Base-by-base conservation (phyloP, 2,329 filamentous ascomycete genomes). In the Penicillium verrucosum region DNA sequence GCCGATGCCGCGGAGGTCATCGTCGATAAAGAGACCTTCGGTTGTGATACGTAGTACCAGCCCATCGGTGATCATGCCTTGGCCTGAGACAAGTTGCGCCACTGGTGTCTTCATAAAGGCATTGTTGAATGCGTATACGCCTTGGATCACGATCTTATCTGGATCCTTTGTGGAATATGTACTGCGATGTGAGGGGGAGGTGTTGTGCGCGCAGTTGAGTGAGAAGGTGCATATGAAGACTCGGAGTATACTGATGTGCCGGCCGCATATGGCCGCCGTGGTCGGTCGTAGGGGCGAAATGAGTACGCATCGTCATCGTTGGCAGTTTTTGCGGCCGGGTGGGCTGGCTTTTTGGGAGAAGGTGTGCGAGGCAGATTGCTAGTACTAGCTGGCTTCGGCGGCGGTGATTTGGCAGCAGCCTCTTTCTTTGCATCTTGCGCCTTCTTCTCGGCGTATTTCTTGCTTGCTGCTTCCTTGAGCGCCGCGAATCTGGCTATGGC, bases 11-110 rank as follows among this genome's bases (percentile, higher is more conserved):
- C 92, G 87, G 51, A 97, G 85, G 73, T 97, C 94, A 73, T 99
- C 94, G 72, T 99, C 94, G 70, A 99, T 94, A 76, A 97, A 97
- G 52, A 97, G 82, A 18, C 94, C 94, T 73, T 96, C 93, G 1
- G 91, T 96, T 11, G 90, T 93, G 69, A 97, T 94, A 50, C 90
- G 89, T 59, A 99, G 82, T 59, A 97, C 89, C 44, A 99, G 81
- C 0, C 94, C 94, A 70, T 99, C 92, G 2, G 92, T 96, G 32
- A 97, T 91, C 45, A 88, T 82, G 18, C 89, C 90, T 48, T 90
- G 79, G n/a, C 89, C 90, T 0, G 91, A 90, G 36, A 96, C 82
- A 54, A 99, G 84, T 73, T 96, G 90, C 16, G 91, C 92, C n/a
- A 90, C 86, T 0, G 94, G 93, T n/a, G 89, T 92, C 69, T 88